Conservation (phyloP, 179 eudicot species). For the Silene noctiflora region DNA sequence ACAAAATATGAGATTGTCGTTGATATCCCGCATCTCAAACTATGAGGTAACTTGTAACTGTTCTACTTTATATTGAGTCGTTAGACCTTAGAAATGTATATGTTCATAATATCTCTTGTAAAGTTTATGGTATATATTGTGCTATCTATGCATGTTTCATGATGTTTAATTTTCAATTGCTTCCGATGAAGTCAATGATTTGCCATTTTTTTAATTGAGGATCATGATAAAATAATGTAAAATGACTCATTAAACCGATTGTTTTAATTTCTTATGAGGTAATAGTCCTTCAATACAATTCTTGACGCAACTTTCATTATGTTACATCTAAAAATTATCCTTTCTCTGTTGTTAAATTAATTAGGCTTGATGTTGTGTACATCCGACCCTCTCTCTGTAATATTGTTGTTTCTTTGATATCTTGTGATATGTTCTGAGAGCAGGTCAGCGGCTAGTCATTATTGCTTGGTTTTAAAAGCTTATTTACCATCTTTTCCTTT, state of each 20-base stretch:
- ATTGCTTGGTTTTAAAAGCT: neutral
- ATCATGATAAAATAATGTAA: too few relatives aligned
- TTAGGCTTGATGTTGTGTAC: too few relatives aligned
- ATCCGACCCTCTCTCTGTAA: too few relatives aligned
- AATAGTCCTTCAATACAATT: too few relatives aligned
- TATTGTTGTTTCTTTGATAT: neutral
- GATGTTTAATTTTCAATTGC: neutral
- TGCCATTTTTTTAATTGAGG: too few relatives aligned
- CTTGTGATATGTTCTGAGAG: neutral
- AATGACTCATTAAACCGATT: too few relatives aligned
- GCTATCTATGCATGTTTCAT: too few relatives aligned
- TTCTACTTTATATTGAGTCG: neutral
- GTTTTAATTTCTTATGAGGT: too few relatives aligned
- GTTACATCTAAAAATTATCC: too few relatives aligned
- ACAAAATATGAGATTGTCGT: neutral
- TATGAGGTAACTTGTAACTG: neutral
- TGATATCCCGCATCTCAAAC: neutral
- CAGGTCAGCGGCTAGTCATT: neutral
- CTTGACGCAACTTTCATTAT: too few relatives aligned
- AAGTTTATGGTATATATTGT: constrained; percentile 10
- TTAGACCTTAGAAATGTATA: neutral
- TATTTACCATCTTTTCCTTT: neutral
- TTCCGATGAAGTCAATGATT: neutral
- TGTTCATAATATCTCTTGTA: neutral
- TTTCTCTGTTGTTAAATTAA: too few relatives aligned